A percentile compares a stretch with the other conserved stretches of the same genome.
Conservation (phyloP, 192 early-diverging fungal genomes). For the Umbelopsis isabellina region DNA sequence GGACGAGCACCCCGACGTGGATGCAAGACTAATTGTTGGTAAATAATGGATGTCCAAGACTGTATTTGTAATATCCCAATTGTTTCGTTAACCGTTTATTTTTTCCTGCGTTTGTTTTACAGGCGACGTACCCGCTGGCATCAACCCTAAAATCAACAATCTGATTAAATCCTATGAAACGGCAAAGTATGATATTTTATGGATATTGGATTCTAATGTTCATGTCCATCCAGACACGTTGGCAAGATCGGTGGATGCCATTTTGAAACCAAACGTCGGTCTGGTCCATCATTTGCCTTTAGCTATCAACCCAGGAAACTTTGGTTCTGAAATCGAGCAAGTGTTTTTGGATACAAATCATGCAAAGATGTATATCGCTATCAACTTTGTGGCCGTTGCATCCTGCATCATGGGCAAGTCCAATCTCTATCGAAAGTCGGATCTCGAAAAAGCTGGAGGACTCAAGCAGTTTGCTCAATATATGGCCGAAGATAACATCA, state of each 20-base stretch:
- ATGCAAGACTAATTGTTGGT: slow-evolving; percentile 82
- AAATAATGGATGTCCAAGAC: not conserved
- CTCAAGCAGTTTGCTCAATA: slow-evolving; percentile 85
- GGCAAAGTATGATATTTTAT: slow-evolving; percentile 86
- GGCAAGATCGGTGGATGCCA: slow-evolving; percentile 78
- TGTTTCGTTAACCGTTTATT: not conserved
- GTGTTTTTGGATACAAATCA: slow-evolving; percentile 90
- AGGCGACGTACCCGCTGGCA: slow-evolving; percentile 75
- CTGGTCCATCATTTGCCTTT: slow-evolving; percentile 95
- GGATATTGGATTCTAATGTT: slow-evolving; percentile 96
- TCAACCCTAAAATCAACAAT: slow-evolving; percentile 98
- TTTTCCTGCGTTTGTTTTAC: not conserved
- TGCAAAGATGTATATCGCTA: slow-evolving; percentile 93
- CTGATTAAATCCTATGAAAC: slow-evolving; percentile 80
- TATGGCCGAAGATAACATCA: slow-evolving; percentile 95
- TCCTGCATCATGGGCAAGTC: slow-evolving; percentile 96
- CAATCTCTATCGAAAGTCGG: slow-evolving; percentile 86
- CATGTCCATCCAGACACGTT: slow-evolving; percentile 76
- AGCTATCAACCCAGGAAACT: slow-evolving; percentile 69
- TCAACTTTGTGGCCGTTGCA: slow-evolving; percentile 84
- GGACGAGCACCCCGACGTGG: slow-evolving; percentile 70
- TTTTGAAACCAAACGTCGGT: slow-evolving; percentile 76
- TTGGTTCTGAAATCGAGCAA: slow-evolving; percentile 84
- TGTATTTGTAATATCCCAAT: too few species aligned
- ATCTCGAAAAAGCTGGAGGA: slow-evolving; percentile 80